Conservation (phyloP, 305 asterid species). For the Vinca major region DNA sequence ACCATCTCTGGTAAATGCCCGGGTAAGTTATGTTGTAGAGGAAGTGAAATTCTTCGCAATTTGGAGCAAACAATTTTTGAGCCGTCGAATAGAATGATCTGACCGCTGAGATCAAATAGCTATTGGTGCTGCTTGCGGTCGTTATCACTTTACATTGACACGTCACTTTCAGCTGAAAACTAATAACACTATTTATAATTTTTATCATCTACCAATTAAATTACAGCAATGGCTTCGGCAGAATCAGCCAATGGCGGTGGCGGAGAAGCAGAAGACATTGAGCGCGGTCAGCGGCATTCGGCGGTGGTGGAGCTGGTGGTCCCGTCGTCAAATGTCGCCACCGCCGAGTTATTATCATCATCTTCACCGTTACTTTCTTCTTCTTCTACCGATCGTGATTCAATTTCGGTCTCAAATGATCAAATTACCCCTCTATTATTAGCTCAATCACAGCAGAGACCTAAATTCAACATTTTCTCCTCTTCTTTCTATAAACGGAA, state of each 20-base stretch:
- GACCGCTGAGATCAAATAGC: too few relatives aligned
- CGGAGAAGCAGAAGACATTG: constrained; percentile 18
- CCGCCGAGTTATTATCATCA: constrained; percentile 13
- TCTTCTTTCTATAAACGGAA: constrained; percentile 21
- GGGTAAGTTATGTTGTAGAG: too few relatives aligned
- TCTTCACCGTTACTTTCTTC: not conserved
- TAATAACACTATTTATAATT: too few relatives aligned
- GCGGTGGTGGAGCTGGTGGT: constrained; percentile 20
- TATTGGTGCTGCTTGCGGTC: too few relatives aligned
- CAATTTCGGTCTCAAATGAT: constrained; percentile 18
- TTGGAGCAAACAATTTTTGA: too few relatives aligned
- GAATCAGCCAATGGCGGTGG: constrained; percentile 19
- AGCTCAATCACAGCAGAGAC: constrained; percentile 23
- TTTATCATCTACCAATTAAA: too few relatives aligned
- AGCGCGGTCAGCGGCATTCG: constrained; percentile 15
- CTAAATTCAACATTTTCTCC: constrained; percentile 34
- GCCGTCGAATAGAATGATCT: too few relatives aligned
- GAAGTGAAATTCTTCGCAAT: too few relatives aligned
- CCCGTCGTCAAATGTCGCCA: constrained; percentile 8
- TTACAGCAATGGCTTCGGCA: constrained; percentile 6
- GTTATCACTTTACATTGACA: too few relatives aligned
- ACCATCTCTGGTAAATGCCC: too few relatives aligned
- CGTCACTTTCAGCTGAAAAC: too few relatives aligned
- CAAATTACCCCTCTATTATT: constrained; percentile 24
- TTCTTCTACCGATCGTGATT: constrained; percentile 1